Base-by-base conservation (phyloP, 129 eudicot genomes). In the Flaveria linearis region DNA sequence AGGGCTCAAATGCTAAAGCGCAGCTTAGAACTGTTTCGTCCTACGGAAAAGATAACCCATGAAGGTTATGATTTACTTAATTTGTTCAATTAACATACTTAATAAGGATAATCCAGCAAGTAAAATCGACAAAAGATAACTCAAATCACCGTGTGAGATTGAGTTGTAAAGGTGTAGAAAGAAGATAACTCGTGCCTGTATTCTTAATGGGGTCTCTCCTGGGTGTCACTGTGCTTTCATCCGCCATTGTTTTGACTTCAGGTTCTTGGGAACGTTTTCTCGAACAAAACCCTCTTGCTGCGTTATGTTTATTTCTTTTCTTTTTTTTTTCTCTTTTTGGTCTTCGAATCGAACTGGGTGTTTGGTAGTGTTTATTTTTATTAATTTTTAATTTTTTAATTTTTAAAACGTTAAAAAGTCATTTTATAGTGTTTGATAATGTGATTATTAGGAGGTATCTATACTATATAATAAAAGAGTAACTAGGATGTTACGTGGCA, bases 181-280 rank as follows among this genome's bases (percentile, higher is more conserved):
- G 33, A 67, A 36, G 76, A 71, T 50, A 52, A 30, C 72, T 52
- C 68, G 60, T 83, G 72, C 97, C 96, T 82, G 96, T 79, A 50
- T 87, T 75, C 80, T 92, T 92, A 74, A 87, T 84, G 39, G 96
- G 89, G 75, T 85, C 91, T 85, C 97, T 86, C 45, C 79, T 92
- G 23, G 81, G 90, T 53, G 91, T 73, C 36, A 84, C 46, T 69
- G 80, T 77, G 79, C 78, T 72, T 36, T 88, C 93, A 57, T 92
- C 97, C 15, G 97, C 93, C 97, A 92, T 92, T 71, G 62, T 28
- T 68, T 68, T 28, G 49, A 81, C 76, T 46, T 65, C 71, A 28
- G 71, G 36, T 61, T 74, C 67, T 61, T 60, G 66, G n/a, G 23
- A 58, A 3, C 20, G 47, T 52, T 30, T 15, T 71, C 76, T 71